Evolutionary conservation across 495 filamentous ascomycete genomes (phyloP).

Genomic region (Penicillium atrosanguineum): DNA sequence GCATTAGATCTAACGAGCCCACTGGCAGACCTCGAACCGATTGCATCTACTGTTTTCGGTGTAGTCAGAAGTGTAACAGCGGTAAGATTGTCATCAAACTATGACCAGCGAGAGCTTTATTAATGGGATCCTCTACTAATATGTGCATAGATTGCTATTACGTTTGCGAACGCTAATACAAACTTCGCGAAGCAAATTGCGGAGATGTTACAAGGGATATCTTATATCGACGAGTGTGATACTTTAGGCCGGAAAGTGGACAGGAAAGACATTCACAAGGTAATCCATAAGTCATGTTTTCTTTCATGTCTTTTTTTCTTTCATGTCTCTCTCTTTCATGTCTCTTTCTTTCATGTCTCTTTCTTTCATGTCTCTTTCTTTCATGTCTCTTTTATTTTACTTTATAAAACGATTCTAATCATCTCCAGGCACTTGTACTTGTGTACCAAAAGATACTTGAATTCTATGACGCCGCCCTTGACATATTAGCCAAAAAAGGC

Average conservation of each 20-base stretch:
- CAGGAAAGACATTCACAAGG: not conserved
- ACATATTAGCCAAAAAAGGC: not conserved
- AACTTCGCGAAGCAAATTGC: not conserved
- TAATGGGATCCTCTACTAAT: not conserved
- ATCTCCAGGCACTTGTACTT: not conserved
- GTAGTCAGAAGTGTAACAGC: conserved; percentile 17
- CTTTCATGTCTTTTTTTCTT: not conserved
- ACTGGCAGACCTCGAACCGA: conserved; percentile 11
- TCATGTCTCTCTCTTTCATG: too few species aligned
- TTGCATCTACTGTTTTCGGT: conserved; percentile 15
- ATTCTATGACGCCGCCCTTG: not conserved
- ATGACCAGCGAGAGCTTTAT: too few species aligned
- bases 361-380: too few species aligned
- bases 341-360: too few species aligned
- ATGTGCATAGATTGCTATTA: not conserved
- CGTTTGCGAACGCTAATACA: not conserved
- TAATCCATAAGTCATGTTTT: not conserved
- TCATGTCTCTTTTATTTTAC: too few species aligned
- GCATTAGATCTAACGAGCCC: conserved; percentile 19
- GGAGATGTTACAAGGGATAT: not conserved
- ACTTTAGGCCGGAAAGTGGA: not conserved
- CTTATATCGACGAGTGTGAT: conserved; percentile 3
- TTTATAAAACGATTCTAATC: too few species aligned
- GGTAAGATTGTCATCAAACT: conserved; percentile 9
- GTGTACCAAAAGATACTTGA: conserved; percentile 1